Evolutionary conservation across 2,329 filamentous ascomycete genomes (phyloP).

Genomic region (Pyrenochaeta sp.): DNA sequence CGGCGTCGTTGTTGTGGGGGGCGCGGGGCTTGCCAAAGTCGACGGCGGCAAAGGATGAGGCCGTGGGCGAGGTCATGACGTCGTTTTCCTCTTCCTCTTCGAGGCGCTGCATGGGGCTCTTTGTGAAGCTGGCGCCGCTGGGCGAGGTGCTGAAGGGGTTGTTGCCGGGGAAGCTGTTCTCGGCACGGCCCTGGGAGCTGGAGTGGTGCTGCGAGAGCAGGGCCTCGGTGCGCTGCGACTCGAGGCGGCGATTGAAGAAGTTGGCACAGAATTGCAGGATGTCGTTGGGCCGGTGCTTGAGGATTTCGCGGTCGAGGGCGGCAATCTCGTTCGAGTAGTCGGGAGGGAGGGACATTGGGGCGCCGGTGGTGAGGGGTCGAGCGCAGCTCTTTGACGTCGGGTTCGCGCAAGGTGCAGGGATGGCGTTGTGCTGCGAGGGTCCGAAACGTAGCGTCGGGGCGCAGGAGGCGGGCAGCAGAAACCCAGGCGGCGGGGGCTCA

Average conservation of each 20-base stretch:
- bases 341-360: conserved; percentile 51
- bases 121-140: conserved; percentile 53
- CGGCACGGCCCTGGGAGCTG: conserved; percentile 59
- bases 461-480: conserved; percentile 14
- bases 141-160: conserved; percentile 73
- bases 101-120: conserved; percentile 66
- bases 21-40: conserved; percentile 49
- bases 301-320: conserved; percentile 67
- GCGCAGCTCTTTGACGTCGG: conserved; percentile 48
- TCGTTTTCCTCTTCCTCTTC: conserved; percentile 85
- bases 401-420: conserved; percentile 46
- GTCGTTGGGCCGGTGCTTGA: conserved; percentile 66
- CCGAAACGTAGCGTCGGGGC: conserved; percentile 35
- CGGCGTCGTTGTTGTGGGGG: conserved; percentile 47
- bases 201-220: conserved; percentile 59
- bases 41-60: conserved; percentile 54
- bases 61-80: conserved; percentile 75
- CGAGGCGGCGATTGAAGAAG: conserved; percentile 70
- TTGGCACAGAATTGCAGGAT: conserved; percentile 75
- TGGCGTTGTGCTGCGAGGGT: conserved; percentile 37
- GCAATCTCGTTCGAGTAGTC: conserved; percentile 66
- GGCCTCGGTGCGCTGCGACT: conserved; percentile 68
- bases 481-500: conserved; percentile 2
- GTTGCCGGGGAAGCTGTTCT: conserved; percentile 76
- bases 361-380: conserved; percentile 42